Evolutionary conservation across 108 stramenopile genomes (phyloP), one percentile per base, ranked within the genome.

Genomic region (Chaetoceros muelleri): DNA sequence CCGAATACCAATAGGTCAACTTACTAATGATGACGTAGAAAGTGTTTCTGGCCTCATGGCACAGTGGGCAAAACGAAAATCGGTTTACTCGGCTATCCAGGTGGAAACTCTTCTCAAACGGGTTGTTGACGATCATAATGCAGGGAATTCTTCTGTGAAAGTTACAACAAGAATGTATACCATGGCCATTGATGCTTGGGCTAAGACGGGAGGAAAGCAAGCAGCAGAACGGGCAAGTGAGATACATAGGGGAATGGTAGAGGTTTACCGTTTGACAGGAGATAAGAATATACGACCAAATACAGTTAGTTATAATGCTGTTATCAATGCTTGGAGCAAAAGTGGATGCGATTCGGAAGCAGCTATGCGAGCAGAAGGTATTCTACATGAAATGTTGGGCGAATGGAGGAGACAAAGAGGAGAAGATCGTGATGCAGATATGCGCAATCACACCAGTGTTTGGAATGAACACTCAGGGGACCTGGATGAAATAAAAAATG

Each of bases 301-400:
- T 0, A 72, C 78, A 1, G 71, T 79, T 40, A 70, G 64, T 40
- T 82, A 67, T 69, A 82, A 82, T 61, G 76, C 75, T 44, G 67
- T 82, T 1, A 71, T 86, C 24, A 78, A 82, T 53, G 86, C 83
- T 0, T 81, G 80, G 80, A 62, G 67, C 48, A 84, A 80, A 74
- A 67, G 64, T 24, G 55, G 60, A 30, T 69, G 70, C 52, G 68
- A 77, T 29, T 53, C 22, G 18, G 64, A 57, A 0, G 73, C 81
- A 20, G 61, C 74, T 8, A 58, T 53, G 55, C 49, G 30, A 17
- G 83, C 81, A 5, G 86, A 88, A 48, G 52, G 60, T 24, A 48
- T 84, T 16, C 64, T 88, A 45, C 55, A 65, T 10, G 72, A 78
- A 47, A 80, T 87, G 80, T 54, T 78, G 50, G 53, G 50, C 20